These are phyloP conservation scores for Polychaeton citri DNA, from an alignment of 2,329 filamentous ascomycete genomes.

Conservation along the genomic window DNA sequence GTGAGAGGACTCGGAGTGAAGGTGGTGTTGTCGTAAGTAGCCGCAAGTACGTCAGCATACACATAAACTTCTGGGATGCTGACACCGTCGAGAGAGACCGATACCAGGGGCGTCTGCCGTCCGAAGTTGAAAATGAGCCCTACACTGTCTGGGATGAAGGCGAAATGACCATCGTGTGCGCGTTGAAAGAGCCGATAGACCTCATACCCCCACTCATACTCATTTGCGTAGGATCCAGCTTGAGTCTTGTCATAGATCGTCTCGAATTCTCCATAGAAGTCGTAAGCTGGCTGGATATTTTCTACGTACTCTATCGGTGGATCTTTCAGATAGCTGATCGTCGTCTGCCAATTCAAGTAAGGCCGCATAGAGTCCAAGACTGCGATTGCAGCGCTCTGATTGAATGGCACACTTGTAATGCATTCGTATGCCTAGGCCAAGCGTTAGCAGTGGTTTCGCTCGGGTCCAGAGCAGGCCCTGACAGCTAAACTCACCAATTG, in stretches of 20 bases:
- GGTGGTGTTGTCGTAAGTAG: slow-evolving; percentile 26
- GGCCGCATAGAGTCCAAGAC: slow-evolving; percentile 31
- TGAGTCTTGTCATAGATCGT: slow-evolving; percentile 26
- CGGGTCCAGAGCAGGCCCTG: not conserved
- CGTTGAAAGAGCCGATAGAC: slow-evolving; percentile 40
- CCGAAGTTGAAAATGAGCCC: slow-evolving; percentile 38
- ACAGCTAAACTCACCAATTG: not conserved
- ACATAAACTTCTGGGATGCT: slow-evolving; percentile 45
- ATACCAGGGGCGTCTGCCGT: slow-evolving; percentile 40
- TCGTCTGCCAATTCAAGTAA: slow-evolving; percentile 35
- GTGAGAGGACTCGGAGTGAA: slow-evolving; percentile 36
- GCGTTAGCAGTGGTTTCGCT: not conserved
- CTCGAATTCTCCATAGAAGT: slow-evolving; percentile 27
- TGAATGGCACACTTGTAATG: slow-evolving; percentile 32
- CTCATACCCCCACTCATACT: slow-evolving; percentile 35
- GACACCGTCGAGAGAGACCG: slow-evolving; percentile 47
- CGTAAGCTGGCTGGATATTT: slow-evolving; percentile 30
- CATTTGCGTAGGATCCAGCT: slow-evolving; percentile 24
- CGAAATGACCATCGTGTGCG: slow-evolving; percentile 54
- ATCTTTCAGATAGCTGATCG: slow-evolving; percentile 29
- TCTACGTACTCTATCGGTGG: slow-evolving; percentile 32
- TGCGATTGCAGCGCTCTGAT: slow-evolving; percentile 25
- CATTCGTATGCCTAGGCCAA: slow-evolving; percentile 27
- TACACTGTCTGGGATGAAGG: slow-evolving; percentile 41
- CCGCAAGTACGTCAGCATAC: slow-evolving; percentile 33